These are phyloP conservation scores for Ceratocystiopsis sp. DNA, from an alignment of 2,329 filamentous ascomycete genomes.

Conservation along the genomic window DNA sequence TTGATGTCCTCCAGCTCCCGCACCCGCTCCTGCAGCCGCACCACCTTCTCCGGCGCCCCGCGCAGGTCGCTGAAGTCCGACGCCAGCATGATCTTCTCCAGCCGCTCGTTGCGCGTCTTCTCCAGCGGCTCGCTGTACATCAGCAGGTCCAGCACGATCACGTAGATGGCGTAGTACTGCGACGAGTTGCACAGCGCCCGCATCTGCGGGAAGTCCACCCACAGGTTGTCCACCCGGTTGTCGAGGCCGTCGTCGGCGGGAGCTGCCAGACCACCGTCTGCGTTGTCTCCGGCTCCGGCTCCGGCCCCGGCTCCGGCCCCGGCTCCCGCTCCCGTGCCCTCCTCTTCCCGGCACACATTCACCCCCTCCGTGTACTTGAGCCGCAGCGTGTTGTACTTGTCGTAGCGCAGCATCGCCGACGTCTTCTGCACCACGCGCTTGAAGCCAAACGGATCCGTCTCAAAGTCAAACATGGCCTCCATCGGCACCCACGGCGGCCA, in stretches of 20 bases:
- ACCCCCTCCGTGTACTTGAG: constrained; percentile 96
- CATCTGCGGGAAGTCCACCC: constrained; percentile 89
- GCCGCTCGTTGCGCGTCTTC: constrained; percentile 85
- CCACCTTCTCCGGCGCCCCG: constrained; percentile 85
- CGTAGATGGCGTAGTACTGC: constrained; percentile 95
- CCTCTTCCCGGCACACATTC: constrained; percentile 37
- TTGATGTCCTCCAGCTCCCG: constrained; percentile 93
- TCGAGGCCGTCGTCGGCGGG: constrained; percentile 51
- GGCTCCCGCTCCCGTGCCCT: constrained; percentile 19
- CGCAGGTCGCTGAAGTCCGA: constrained; percentile 96
- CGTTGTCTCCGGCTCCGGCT: no score
- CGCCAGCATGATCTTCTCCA: constrained; percentile 97
- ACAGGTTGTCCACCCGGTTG: constrained; percentile 84
- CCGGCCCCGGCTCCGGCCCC: no score
- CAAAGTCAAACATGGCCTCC: constrained; percentile 96
- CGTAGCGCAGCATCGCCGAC: constrained; percentile 82
- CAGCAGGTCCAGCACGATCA: constrained; percentile 89
- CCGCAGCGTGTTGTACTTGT: constrained; percentile 95
- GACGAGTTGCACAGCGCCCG: constrained; percentile 91
- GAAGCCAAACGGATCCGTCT: constrained; percentile 91
- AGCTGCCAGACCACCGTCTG: no score
- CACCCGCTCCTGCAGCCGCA: constrained; percentile 79
- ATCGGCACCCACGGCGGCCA: constrained; percentile 99
- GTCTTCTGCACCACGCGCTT: constrained; percentile 93
- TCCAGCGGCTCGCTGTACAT: constrained; percentile 93